These are phyloP conservation scores for Drechslerella coelobrocha DNA, from an alignment of 2,329 filamentous ascomycete species.

Conservation along the genomic window DNA sequence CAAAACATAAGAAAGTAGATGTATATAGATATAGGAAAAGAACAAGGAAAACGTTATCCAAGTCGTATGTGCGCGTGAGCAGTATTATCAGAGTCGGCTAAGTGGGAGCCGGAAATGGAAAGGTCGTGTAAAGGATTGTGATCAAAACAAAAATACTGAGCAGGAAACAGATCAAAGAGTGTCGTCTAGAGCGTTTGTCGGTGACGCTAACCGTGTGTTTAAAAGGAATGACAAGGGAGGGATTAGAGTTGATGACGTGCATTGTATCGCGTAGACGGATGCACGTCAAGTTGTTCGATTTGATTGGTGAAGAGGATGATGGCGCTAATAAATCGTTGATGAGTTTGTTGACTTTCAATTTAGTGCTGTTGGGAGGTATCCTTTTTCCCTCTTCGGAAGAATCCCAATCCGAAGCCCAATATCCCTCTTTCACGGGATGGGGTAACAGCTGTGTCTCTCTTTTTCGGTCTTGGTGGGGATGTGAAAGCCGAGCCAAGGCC, in stretches of 20 bases:
- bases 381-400: slow-evolving; percentile 49
- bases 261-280: slow-evolving; percentile 44
- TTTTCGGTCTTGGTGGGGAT: slow-evolving; percentile 43
- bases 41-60: slow-evolving; percentile 20
- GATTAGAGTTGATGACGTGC: slow-evolving; percentile 10
- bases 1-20: slow-evolving; percentile 11
- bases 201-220: slow-evolving; percentile 32
- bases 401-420: slow-evolving; percentile 46
- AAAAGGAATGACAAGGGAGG: slow-evolving; percentile 48
- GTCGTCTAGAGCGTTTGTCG: slow-evolving; percentile 23
- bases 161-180: slow-evolving; percentile 27
- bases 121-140: slow-evolving; percentile 30
- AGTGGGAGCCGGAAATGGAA: slow-evolving; percentile 36
- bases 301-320: slow-evolving; percentile 34
- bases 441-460: slow-evolving; percentile 32
- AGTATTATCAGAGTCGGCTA: slow-evolving; percentile 36
- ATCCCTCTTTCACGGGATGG: slow-evolving; percentile 47
- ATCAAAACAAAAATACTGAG: slow-evolving; percentile 27
- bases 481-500: slow-evolving; percentile 48
- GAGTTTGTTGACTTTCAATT: slow-evolving; percentile 11
- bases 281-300: slow-evolving; percentile 25
- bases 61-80: slow-evolving; percentile 28
- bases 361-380: slow-evolving; percentile 48
- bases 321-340: slow-evolving; percentile 35
- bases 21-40: slow-evolving; percentile 12